Base-by-base conservation (phyloP, 106 monocot genomes). In the Amphibolis antarctica region DNA sequence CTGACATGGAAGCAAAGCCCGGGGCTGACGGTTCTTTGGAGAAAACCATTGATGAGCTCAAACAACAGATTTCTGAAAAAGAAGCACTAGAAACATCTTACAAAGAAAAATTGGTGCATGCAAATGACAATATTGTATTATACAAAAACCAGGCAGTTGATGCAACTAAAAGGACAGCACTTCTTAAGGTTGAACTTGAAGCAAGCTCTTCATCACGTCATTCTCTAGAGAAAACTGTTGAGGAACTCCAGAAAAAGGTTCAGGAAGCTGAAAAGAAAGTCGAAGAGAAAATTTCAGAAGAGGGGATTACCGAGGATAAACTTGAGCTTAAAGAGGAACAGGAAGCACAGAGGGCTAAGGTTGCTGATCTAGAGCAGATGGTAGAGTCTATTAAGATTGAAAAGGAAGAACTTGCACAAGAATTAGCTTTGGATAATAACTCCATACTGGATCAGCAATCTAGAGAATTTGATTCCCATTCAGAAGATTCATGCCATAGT, bases 301-400 rank as follows among this genome's bases (percentile, higher is more conserved):
- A 82, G 63, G 76, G 24, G 58, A 70, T 96, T 55, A 55, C 46
- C 36, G 49, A 61, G 45, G 54, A 57, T 64, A 96, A 96, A 47
- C 27, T 62, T 30, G 75, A 65, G 53, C 82, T 89, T 59, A 73
- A 77, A 59, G 69, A 84, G 68, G 79, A 84, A 69, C 58, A 86
- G 18, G 71, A 64, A 68, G 59, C 55, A 49, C 72, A 63, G 60
- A 68, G 76, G 59, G 36, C 51, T 47, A 82, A 86, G 68, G 28
- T 80, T 58, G 60, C 78, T 28, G 80, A 90, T 48, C 64, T 90
- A 46, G 75, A 96, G 52, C 45, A n/a, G 28, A 42, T 53, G 14
- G 55, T 80, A 25, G 63, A 64, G 62, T 58, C 77, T 14, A 63
- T 72, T 24, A 71, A 68, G 22, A 70, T 64, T 52, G 82, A 96